These are phyloP conservation scores for Eucalyptus brandiana DNA, from an alignment of 345 rosid species.

Conservation along the genomic window DNA sequence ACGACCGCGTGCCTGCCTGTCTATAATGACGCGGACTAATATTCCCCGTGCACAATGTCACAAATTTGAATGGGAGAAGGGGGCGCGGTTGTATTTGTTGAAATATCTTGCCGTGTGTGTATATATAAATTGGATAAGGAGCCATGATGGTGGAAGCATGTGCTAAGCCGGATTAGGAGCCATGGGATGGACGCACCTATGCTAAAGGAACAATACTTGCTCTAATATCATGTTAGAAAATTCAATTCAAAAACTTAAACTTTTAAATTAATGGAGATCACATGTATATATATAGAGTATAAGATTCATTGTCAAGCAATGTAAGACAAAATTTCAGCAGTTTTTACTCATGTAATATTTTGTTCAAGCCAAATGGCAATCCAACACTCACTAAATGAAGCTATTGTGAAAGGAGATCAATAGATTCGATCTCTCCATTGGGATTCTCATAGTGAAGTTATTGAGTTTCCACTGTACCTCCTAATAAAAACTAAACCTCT, in stretches of 20 bases:
- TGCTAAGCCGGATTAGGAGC: neutral
- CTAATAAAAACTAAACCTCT: neutral
- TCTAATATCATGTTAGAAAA: neutral
- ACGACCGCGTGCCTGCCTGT: neutral
- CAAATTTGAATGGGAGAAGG: neutral
- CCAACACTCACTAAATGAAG: neutral
- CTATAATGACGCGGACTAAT: neutral
- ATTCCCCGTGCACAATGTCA: neutral
- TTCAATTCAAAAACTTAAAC: accelerated
- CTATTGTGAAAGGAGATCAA: neutral
- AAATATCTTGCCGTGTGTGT: neutral
- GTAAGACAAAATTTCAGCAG: no score
- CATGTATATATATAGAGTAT: neutral
- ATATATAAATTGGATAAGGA: no score
- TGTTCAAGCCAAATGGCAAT: neutral
- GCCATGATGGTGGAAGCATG: neutral
- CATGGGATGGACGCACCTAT: neutral
- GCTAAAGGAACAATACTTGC: neutral
- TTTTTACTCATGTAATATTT: neutral
- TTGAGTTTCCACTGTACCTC: neutral
- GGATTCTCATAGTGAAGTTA: neutral
- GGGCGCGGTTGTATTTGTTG: neutral
- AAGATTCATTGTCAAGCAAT: no score
- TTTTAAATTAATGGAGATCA: neutral
- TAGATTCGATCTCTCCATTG: no score